These are phyloP conservation scores for Salix exigua DNA, from an alignment of 345 rosid species.

Conservation along the genomic window DNA sequence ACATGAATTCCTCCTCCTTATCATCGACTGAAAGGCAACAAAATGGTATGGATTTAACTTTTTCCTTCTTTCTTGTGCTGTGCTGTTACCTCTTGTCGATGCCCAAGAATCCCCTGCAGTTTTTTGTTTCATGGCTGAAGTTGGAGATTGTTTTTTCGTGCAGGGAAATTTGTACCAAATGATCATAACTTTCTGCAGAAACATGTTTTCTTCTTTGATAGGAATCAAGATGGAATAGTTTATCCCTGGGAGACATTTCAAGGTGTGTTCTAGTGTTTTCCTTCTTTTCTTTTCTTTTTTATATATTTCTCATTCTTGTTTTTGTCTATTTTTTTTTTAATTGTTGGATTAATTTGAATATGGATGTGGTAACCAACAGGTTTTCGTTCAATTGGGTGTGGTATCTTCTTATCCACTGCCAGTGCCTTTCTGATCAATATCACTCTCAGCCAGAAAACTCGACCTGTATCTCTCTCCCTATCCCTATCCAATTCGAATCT, in stretches of 20 bases:
- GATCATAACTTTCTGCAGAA: constrained; percentile 52
- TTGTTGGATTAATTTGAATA: background rate
- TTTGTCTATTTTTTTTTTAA: background rate
- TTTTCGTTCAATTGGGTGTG: constrained; percentile 57
- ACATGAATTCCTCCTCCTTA: constrained; percentile 20
- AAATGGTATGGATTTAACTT: background rate
- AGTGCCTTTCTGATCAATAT: constrained; percentile 40
- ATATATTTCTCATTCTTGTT: background rate
- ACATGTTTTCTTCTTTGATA: constrained; percentile 80
- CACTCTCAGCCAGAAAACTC: constrained; percentile 54
- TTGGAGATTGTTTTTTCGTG: background rate
- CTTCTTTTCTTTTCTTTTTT: too few species aligned
- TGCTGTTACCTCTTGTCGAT: background rate
- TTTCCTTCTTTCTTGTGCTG: background rate
- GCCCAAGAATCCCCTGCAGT: background rate
- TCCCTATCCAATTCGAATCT: background rate
- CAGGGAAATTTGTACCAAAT: constrained; percentile 13
- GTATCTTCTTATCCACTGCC: constrained; percentile 31
- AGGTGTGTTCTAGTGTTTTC: constrained; percentile 27
- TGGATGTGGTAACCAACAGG: constrained; percentile 23
- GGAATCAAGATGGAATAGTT: constrained; percentile 66
- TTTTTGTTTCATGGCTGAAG: background rate
- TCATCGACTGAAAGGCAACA: constrained; percentile 4
- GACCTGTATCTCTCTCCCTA: constrained; percentile 36
- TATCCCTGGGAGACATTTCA: constrained; percentile 77